phyloP scores from a whole-genome alignment of 2,329 filamentous ascomycete genomes.

The Pyrenophora teres region DNA sequence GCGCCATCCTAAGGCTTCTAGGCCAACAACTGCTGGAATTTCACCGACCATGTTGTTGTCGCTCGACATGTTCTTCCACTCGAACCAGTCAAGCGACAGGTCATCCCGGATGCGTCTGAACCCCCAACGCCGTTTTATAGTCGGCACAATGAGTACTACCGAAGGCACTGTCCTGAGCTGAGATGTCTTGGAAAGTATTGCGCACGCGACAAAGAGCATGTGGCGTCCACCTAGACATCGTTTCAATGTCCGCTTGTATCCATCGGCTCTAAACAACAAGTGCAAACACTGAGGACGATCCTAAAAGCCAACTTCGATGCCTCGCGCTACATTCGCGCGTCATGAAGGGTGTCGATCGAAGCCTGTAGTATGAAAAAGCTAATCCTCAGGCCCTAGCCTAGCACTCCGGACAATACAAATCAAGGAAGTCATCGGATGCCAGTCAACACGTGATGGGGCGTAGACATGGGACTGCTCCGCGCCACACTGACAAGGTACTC shows the following conservation, averaged over 20 bases:
- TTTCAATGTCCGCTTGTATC: not conserved
- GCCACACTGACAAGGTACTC: constrained; percentile 6
- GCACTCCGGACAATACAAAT: not conserved
- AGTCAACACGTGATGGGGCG: constrained; percentile 9
- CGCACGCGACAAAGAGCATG: constrained; percentile 7
- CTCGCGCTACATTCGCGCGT: too few species aligned
- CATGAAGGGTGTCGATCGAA: not conserved
- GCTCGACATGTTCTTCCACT: not conserved
- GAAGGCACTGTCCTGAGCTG: not conserved
- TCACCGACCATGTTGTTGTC: not conserved
- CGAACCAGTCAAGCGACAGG: not conserved
- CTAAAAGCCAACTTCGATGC: not conserved
- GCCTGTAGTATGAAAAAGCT: not conserved
- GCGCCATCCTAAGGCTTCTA: not conserved
- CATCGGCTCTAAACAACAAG: not conserved
- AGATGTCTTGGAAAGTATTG: constrained; percentile 6
- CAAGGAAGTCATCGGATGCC: constrained; percentile 1
- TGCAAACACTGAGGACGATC: not conserved
- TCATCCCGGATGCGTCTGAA: not conserved
- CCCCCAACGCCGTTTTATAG: too few species aligned
- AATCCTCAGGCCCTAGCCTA: not conserved
- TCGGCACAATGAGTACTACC: not conserved
- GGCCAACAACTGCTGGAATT: not conserved
- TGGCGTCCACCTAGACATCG: constrained; percentile 1
- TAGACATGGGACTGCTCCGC: constrained; percentile 8